These are phyloP conservation scores for Cystobasidium ongulense DNA, from an alignment of 768 basidiomycete genomes.

Conservation along the genomic window DNA sequence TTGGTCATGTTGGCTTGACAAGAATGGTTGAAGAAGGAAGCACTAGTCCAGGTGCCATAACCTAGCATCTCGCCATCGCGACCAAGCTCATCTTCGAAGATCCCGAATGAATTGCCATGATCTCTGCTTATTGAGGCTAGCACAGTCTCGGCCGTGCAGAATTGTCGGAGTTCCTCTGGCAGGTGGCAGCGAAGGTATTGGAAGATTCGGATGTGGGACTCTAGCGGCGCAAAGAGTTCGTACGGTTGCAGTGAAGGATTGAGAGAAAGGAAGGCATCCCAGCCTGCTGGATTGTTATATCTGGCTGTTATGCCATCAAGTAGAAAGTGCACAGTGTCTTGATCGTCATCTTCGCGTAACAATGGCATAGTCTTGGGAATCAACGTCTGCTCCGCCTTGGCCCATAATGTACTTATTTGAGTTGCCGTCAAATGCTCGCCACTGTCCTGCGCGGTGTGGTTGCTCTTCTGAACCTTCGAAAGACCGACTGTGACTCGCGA, in stretches of 20 bases:
- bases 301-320: constrained; percentile 20
- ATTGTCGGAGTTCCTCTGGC: background rate
- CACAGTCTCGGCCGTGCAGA: constrained; percentile 19
- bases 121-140: constrained; percentile 28
- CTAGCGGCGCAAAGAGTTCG: background rate
- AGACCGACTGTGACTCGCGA: background rate
- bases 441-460: background rate
- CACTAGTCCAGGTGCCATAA: constrained; percentile 36
- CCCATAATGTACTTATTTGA: background rate
- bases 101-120: constrained; percentile 38
- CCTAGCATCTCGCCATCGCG: constrained; percentile 37
- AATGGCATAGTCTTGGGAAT: background rate
- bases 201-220: constrained; percentile 14
- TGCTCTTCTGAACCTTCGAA: constrained; percentile 1
- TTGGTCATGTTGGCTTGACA: constrained; percentile 27
- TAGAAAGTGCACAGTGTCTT: constrained; percentile 12
- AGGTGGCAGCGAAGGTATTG: constrained; percentile 5
- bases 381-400: background rate
- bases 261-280: constrained; percentile 7
- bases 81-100: constrained; percentile 32
- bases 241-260: constrained; percentile 14
- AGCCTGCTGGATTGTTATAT: background rate
- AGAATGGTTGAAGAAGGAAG: constrained; percentile 38
- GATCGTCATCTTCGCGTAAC: constrained; percentile 7
- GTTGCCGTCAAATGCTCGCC: background rate